Evolutionary conservation across 1,284 basidiomycete species (phyloP).

Genomic region (Microbotryomycetes sp.): DNA sequence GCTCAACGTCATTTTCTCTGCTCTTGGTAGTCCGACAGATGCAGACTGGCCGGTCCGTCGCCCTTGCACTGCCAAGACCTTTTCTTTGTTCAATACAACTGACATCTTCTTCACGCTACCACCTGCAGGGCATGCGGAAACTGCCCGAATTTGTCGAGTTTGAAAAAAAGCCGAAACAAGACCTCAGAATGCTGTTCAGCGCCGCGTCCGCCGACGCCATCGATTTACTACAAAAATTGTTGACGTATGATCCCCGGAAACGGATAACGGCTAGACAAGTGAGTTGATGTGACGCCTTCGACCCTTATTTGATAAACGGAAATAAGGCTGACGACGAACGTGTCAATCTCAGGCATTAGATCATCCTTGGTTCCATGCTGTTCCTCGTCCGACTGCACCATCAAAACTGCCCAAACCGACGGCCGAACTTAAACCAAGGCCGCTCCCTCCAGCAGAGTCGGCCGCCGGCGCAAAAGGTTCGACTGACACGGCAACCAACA

Average conservation of each 20-base stretch:
- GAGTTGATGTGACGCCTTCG: constrained; percentile 38
- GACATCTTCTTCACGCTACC: constrained; percentile 8
- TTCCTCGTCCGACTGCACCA: constrained; percentile 71
- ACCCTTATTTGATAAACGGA: constrained; percentile 1
- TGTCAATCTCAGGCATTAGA: constrained; percentile 52
- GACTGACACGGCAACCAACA: constrained; percentile 3
- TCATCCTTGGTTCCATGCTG: constrained; percentile 68
- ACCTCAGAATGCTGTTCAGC: constrained; percentile 76
- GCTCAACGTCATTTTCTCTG: constrained; percentile 85
- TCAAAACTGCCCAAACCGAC: constrained; percentile 72
- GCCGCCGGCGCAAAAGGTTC: background rate
- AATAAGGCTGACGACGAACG: constrained; percentile 2
- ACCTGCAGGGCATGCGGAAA: constrained; percentile 66
- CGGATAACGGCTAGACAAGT: constrained; percentile 76
- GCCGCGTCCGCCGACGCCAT: constrained; percentile 82
- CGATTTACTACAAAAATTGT: constrained; percentile 69
- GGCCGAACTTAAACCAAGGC: constrained; percentile 47
- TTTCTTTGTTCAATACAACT: constrained; percentile 16
- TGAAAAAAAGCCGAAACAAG: constrained; percentile 64
- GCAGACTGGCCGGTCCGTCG: constrained; percentile 84
- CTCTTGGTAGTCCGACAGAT: constrained; percentile 89
- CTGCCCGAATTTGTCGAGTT: constrained; percentile 82
- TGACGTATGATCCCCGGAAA: constrained; percentile 77
- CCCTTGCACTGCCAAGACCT: background rate
- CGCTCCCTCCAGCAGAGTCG: constrained; percentile 46